Evolutionary conservation across 176 grass and related monocot genomes (phyloP).

Genomic region (Thinopyrum elongatum): DNA sequence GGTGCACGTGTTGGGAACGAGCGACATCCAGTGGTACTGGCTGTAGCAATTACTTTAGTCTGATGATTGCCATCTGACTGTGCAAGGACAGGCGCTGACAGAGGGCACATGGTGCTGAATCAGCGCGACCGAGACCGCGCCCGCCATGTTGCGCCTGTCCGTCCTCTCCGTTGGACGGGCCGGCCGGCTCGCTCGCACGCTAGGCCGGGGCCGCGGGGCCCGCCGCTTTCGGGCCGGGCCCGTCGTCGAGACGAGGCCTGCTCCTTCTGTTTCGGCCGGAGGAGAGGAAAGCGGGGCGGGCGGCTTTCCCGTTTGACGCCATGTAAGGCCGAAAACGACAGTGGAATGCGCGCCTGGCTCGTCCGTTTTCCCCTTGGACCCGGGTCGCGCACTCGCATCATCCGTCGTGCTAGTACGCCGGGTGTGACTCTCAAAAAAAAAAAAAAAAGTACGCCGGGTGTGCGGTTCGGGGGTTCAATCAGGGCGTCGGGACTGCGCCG

Average conservation of each 20-base stretch:
- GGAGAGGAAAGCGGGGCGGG: not conserved
- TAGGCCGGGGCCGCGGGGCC: too few species aligned
- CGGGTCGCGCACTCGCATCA: not conserved
- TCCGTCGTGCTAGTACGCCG: not conserved
- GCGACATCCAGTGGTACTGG: not conserved
- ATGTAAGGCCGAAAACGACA: conserved; percentile 31
- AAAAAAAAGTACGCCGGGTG: not conserved
- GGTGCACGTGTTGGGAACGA: too few species aligned
- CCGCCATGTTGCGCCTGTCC: conserved; percentile 3
- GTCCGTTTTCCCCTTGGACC: not conserved
- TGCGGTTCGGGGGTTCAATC: not conserved
- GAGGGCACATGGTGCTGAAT: conserved; percentile 60
- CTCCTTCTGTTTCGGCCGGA: not conserved
- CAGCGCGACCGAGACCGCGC: conserved; percentile 16
- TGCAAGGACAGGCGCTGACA: conserved; percentile 46
- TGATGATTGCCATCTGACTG: conserved; percentile 21
- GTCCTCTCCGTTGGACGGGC: not conserved
- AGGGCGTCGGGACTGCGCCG: not conserved
- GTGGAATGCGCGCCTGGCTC: not conserved
- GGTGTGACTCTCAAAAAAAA: too few species aligned
- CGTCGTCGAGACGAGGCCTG: not conserved
- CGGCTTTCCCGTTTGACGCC: not conserved
- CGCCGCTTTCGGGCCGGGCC: not conserved
- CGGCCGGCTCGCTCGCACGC: too few species aligned
- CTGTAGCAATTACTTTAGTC: not conserved